A percentile compares a stretch with the other conserved stretches of the same genome.
These are phyloP conservation scores for Coniochaeta sp. DNA, from an alignment of 2,329 filamentous ascomycete species.

Conservation along the genomic window DNA sequence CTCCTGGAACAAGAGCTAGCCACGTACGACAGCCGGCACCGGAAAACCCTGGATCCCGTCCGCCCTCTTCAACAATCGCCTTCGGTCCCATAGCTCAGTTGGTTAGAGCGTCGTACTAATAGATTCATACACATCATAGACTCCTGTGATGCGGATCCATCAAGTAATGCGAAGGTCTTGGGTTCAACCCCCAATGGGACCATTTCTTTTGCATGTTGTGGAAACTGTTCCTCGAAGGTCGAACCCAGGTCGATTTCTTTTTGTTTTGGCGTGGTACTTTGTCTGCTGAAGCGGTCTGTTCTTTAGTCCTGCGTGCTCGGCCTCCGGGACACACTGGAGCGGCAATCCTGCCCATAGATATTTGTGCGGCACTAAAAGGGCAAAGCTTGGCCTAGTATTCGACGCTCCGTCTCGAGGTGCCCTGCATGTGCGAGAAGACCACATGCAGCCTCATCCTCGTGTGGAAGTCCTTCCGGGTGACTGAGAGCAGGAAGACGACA, in stretches of 20 bases:
- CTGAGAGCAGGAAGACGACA: background rate
- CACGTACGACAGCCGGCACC: background rate
- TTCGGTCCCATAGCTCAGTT: background rate
- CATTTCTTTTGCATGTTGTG: background rate
- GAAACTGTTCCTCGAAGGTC: background rate
- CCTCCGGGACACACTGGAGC: no score
- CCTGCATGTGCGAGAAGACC: background rate
- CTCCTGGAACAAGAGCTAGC: no score
- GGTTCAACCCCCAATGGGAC: background rate
- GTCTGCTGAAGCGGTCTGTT: no score
- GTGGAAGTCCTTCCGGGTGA: background rate
- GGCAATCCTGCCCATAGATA: no score
- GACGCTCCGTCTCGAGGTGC: background rate
- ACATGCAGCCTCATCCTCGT: background rate
- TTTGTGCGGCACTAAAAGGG: no score
- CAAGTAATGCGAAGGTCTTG: background rate
- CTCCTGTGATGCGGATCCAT: no score
- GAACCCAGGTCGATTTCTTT: no score
- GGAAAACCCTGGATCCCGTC: background rate
- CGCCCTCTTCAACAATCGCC: background rate
- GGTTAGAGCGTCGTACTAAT: background rate
- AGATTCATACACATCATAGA: background rate
- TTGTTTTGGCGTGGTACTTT: no score
- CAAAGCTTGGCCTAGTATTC: no score
- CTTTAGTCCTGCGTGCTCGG: no score